A percentile compares a stretch with the other conserved stretches of the same genome.
Conservation (phyloP, 2,329 filamentous ascomycete species). For the Penicillium paneum region DNA sequence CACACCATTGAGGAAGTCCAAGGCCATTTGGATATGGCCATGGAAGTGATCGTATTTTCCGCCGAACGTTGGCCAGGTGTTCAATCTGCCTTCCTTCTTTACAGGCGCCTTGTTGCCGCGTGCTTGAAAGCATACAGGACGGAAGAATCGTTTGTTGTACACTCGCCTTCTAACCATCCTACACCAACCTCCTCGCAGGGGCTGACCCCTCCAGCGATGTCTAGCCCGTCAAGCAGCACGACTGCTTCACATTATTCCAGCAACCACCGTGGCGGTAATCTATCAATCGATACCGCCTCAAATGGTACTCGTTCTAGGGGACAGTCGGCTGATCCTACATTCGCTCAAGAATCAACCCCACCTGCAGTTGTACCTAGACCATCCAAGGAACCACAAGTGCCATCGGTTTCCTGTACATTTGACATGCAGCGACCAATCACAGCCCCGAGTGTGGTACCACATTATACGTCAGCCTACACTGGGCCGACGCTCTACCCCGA, state of each 20-base stretch:
- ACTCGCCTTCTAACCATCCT: conserved; percentile 44
- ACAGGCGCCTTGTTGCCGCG: conserved; percentile 77
- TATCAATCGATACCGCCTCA: conserved; percentile 29
- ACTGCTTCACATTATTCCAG: conserved; percentile 37
- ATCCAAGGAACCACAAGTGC: conserved; percentile 17
- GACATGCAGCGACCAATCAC: conserved; percentile 18
- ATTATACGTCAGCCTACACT: conserved; percentile 24
- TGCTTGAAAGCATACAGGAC: conserved; percentile 84
- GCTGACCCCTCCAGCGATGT: conserved; percentile 39
- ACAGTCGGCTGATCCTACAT: conserved; percentile 33
- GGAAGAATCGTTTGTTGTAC: conserved; percentile 52
- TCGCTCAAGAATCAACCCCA: conserved; percentile 23
- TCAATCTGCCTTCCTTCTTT: conserved; percentile 76
- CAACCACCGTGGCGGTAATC: conserved; percentile 27
- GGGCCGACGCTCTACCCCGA: conserved; percentile 25
- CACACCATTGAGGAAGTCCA: conserved; percentile 74
- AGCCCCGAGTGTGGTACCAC: conserved; percentile 13
- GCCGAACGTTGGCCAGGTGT: conserved; percentile 91
- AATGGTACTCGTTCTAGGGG: conserved; percentile 35
- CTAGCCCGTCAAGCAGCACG: conserved; percentile 42
- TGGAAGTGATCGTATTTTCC: conserved; percentile 76
- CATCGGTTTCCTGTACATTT: conserved; percentile 10
- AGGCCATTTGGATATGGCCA: conserved; percentile 66
- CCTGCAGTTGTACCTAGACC: conserved; percentile 18
- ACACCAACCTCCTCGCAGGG: conserved; percentile 42